phyloP scores from a whole-genome alignment of 371 early-diverging fungal species.

The Rhizomucor miehei region DNA sequence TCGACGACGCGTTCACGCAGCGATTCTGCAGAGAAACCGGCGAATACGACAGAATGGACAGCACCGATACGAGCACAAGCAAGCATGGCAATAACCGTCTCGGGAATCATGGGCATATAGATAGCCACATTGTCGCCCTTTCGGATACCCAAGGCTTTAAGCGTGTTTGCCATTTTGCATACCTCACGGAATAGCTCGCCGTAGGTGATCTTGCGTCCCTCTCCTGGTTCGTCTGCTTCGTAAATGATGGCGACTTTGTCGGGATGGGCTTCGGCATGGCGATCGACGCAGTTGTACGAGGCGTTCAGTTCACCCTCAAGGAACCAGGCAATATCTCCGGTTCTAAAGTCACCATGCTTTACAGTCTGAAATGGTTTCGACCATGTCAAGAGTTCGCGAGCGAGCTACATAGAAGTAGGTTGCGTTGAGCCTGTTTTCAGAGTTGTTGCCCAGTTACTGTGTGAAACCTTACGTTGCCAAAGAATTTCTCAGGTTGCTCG shows the following conservation, averaged over 20 bases:
- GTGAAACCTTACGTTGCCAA: conserved; percentile 63
- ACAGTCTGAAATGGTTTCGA: conserved; percentile 71
- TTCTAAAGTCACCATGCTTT: conserved; percentile 58
- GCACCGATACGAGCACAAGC: conserved; percentile 96
- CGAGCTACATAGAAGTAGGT: conserved; percentile 44
- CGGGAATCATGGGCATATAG: conserved; percentile 98
- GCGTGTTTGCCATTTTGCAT: conserved; percentile 77
- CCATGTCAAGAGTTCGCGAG: conserved; percentile 75
- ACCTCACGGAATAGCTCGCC: conserved; percentile 80
- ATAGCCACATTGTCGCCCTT: conserved; percentile 94
- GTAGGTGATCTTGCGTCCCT: conserved; percentile 76
- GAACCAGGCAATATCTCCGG: conserved; percentile 93
- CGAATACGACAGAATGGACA: conserved; percentile 92
- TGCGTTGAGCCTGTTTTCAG: background rate
- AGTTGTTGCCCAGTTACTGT: background rate
- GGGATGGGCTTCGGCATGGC: conserved; percentile 79
- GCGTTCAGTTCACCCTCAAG: conserved; percentile 92
- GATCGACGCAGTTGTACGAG: conserved; percentile 97
- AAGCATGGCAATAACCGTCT: conserved; percentile 87
- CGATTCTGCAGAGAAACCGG: conserved; percentile 89
- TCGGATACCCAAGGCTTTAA: conserved; percentile 74
- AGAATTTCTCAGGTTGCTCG: conserved; percentile 79
- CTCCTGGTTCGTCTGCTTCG: conserved; percentile 86
- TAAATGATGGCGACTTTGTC: conserved; percentile 86
- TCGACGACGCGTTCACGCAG: conserved; percentile 84